Evolutionary conservation across 2,329 filamentous ascomycete species (phyloP).

Genomic region (Epichloe elymi): DNA sequence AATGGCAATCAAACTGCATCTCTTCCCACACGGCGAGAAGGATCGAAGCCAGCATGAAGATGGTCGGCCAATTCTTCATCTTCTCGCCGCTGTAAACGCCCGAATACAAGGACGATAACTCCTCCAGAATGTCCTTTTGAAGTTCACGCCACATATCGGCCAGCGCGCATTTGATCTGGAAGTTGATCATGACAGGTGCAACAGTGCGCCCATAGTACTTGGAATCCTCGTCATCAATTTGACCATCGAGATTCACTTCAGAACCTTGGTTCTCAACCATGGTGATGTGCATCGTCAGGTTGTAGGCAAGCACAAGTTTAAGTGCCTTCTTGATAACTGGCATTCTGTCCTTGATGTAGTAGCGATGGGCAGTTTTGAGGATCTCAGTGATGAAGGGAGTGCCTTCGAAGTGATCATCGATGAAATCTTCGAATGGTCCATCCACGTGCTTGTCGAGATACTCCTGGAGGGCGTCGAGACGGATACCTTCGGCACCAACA

Average conservation of each 20-base stretch:
- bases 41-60: slow-evolving; percentile 93
- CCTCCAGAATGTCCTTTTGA: slow-evolving; percentile 90
- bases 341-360: slow-evolving; percentile 76
- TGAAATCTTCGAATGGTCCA: slow-evolving; percentile 79
- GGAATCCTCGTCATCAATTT: slow-evolving; percentile 74
- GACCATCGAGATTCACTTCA: slow-evolving; percentile 64
- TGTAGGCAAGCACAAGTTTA: slow-evolving; percentile 91
- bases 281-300: slow-evolving; percentile 86
- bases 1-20: slow-evolving; percentile 98
- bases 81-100: slow-evolving; percentile 96
- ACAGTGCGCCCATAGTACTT: slow-evolving; percentile 84
- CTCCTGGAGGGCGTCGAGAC: slow-evolving; percentile 65
- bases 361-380: slow-evolving; percentile 88
- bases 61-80: slow-evolving; percentile 97
- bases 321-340: slow-evolving; percentile 89
- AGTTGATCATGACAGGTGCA: slow-evolving; percentile 98
- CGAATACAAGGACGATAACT: slow-evolving; percentile 86
- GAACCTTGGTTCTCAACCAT: slow-evolving; percentile 82
- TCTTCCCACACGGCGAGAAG: slow-evolving; percentile 93
- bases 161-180: slow-evolving; percentile 95
- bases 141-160: slow-evolving; percentile 97
- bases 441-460: slow-evolving; percentile 95
- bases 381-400: slow-evolving; percentile 93
- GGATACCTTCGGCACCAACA: slow-evolving; percentile 79
- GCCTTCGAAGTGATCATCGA: slow-evolving; percentile 92